Conservation (phyloP, 495 filamentous ascomycete species). For the Penicillium flavigenum region DNA sequence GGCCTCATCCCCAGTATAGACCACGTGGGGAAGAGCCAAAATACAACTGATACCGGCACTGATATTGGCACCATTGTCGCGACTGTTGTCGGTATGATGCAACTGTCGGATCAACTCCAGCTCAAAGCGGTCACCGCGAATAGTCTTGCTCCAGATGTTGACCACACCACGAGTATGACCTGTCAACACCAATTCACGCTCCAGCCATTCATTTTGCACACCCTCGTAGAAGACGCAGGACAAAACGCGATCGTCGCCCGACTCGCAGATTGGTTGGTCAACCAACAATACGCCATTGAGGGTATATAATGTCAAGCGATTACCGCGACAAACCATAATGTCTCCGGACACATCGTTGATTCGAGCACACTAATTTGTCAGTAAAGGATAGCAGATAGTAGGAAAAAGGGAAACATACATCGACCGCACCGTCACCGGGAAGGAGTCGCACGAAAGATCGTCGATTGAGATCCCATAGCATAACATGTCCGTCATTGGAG, state of each 20-base stretch:
- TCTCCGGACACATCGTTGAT: slow-evolving; percentile 90
- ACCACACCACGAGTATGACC: slow-evolving; percentile 83
- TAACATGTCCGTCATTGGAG: slow-evolving; percentile 73
- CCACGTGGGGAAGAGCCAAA: slow-evolving; percentile 73
- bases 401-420: slow-evolving; percentile 39
- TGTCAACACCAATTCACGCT: slow-evolving; percentile 82
- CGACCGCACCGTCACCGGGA: slow-evolving; percentile 49
- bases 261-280: slow-evolving; percentile 73
- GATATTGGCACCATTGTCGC: slow-evolving; percentile 73
- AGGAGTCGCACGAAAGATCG: slow-evolving; percentile 80
- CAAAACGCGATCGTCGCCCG: slow-evolving; percentile 68
- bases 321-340: slow-evolving; percentile 78
- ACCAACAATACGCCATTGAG: slow-evolving; percentile 82
- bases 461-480: slow-evolving; percentile 93
- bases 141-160: slow-evolving; percentile 65
- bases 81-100: slow-evolving; percentile 74
- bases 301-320: slow-evolving; percentile 74
- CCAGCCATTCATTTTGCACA: slow-evolving; percentile 85
- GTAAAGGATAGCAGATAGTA: slow-evolving; percentile 1
- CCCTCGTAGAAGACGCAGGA: slow-evolving; percentile 95
- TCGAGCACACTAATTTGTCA: slow-evolving; percentile 62
- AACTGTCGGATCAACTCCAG: slow-evolving; percentile 70
- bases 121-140: slow-evolving; percentile 53
- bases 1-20: slow-evolving; percentile 92
- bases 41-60: slow-evolving; percentile 84